phyloP scores from a whole-genome alignment of 2,329 filamentous ascomycete genomes.

The Cercospora janseana region DNA sequence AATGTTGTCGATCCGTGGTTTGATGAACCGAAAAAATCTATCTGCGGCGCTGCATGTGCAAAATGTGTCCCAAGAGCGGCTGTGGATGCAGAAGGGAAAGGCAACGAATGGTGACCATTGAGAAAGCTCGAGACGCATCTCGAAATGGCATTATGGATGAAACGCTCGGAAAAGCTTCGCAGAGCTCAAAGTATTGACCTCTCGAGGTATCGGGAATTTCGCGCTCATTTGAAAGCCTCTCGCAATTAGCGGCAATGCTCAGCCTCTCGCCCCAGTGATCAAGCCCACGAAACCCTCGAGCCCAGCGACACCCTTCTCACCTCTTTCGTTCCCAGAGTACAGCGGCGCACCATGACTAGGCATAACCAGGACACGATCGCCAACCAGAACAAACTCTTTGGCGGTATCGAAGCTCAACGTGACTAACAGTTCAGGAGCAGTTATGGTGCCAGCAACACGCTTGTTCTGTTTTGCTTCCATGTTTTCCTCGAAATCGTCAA shows the following conservation, averaged over 20 bases:
- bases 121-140: no score
- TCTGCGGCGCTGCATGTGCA: no score
- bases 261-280: slow-evolving; percentile 44
- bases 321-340: slow-evolving; percentile 32
- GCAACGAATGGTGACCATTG: no score
- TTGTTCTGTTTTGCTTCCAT: slow-evolving; percentile 10
- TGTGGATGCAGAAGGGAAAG: no score
- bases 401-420: slow-evolving; percentile 67
- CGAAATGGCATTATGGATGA: no score
- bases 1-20: not conserved
- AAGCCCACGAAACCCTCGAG: slow-evolving; percentile 71
- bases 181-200: no score
- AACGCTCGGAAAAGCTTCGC: no score
- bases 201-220: no score
- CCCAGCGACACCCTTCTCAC: slow-evolving; percentile 56
- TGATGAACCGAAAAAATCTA: no score
- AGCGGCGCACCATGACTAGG: slow-evolving; percentile 62
- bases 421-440: slow-evolving; percentile 48
- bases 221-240: no score
- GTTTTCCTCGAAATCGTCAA: slow-evolving; percentile 29
- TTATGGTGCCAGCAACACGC: slow-evolving; percentile 29
- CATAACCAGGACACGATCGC: slow-evolving; percentile 67
- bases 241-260: no score
- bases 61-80: no score
- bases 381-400: slow-evolving; percentile 71